Conservation (phyloP, 805 yeast genomes). For the Metschnikowia picachoensis region DNA sequence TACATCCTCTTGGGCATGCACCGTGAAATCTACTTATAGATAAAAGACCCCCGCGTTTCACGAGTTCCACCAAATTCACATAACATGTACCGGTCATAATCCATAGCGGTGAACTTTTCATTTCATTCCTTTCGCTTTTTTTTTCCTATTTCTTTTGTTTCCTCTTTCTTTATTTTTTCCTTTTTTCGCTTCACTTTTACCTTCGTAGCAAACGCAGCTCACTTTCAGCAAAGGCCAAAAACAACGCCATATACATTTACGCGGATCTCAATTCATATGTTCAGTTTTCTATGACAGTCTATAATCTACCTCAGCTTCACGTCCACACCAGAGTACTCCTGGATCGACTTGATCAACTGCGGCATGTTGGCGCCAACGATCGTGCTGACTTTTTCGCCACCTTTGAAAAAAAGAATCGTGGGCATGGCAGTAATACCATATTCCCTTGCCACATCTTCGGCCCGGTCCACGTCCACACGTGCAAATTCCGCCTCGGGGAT, state of each 20-base stretch:
- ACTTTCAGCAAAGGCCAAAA: no score
- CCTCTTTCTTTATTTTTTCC: no score
- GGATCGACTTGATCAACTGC: conserved; percentile 26
- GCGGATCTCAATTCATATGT: neutral
- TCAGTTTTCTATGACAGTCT: neutral
- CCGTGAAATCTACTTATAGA: no score
- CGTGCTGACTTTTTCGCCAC: conserved; percentile 53
- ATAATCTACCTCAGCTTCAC: conserved; percentile 13
- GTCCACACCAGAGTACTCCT: conserved; percentile 29
- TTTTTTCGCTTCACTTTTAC: no score
- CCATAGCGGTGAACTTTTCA: no score
- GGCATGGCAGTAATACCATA: conserved; percentile 74
- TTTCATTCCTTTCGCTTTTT: no score
- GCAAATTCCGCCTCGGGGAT: conserved; percentile 53
- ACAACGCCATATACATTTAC: neutral
- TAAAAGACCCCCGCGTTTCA: no score
- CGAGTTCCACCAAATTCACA: no score
- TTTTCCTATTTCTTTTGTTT: no score
- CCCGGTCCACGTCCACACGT: conserved; percentile 68
- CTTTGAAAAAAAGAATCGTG: conserved; percentile 59
- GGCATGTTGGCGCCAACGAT: conserved; percentile 64
- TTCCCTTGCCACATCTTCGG: conserved; percentile 54
- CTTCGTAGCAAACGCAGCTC: no score
- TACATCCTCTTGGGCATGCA: no score
- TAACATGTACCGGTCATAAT: no score